phyloP scores from a whole-genome alignment of 1,284 basidiomycete genomes.

The Thelephora terrestris region DNA sequence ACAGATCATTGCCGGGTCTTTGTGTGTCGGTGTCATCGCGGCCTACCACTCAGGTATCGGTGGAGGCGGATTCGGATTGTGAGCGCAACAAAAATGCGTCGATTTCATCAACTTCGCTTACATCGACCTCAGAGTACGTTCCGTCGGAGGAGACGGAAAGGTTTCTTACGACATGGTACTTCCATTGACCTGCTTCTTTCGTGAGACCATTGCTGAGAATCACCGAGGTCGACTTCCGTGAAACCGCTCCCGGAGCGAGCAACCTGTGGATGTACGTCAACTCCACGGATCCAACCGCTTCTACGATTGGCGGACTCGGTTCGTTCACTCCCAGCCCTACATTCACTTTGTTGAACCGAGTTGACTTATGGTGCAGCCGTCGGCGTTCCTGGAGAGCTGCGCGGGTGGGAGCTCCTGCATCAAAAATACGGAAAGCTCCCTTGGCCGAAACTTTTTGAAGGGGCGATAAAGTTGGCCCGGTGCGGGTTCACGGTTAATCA shows the following conservation, averaged over 20 bases:
- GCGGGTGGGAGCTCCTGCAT: constrained; percentile 76
- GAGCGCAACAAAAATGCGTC: neutral
- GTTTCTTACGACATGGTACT: constrained; percentile 11
- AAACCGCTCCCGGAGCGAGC: constrained; percentile 68
- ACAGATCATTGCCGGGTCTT: neutral
- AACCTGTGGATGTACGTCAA: constrained; percentile 68
- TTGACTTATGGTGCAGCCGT: constrained; percentile 38
- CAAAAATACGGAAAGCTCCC: constrained; percentile 64
- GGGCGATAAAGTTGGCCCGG: constrained; percentile 60
- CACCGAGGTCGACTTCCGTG: constrained; percentile 81
- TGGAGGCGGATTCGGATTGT: constrained; percentile 85
- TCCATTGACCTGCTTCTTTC: constrained; percentile 55
- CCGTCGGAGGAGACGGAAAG: neutral
- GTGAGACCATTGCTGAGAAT: constrained; percentile 39
- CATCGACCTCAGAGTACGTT: neutral
- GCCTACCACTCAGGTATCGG: constrained; percentile 58
- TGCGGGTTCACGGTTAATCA: constrained; percentile 66
- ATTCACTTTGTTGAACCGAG: too few relatives aligned
- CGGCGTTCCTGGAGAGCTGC: constrained; percentile 83
- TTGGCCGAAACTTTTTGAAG: constrained; percentile 72
- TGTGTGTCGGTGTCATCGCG: neutral
- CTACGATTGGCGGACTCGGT: constrained; percentile 54
- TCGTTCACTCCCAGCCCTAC: too few relatives aligned
- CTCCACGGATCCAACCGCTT: constrained; percentile 30
- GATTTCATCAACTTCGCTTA: neutral